phyloP scores from a whole-genome alignment of 1,139 yeast species.

The Debaryomyces udenii region DNA sequence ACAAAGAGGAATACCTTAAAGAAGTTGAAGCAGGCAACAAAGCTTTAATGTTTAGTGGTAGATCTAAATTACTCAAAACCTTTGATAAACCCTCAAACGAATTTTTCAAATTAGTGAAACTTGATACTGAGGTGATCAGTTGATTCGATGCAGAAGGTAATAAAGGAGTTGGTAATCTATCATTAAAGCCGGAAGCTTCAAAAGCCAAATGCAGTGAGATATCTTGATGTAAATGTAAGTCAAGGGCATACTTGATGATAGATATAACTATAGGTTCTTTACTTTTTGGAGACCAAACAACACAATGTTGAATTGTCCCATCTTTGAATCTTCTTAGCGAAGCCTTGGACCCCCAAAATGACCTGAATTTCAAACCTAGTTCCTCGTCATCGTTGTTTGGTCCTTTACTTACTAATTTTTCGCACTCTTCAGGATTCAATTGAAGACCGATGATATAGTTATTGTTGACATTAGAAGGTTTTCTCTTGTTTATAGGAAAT shows the following conservation, averaged over 20 bases:
- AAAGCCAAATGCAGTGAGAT: conserved; percentile 44
- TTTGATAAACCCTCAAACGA: conserved; percentile 72
- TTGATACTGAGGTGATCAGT: conserved; percentile 51
- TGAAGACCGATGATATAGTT: conserved; percentile 62
- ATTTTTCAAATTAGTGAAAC: conserved; percentile 58
- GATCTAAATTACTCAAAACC: conserved; percentile 50
- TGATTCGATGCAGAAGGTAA: conserved; percentile 58
- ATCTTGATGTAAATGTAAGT: conserved; percentile 60
- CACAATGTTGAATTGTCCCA: conserved; percentile 87
- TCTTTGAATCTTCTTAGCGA: conserved; percentile 89
- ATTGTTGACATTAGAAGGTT: conserved; percentile 41
- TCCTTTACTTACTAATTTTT: conserved; percentile 82
- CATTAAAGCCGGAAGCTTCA: conserved; percentile 47
- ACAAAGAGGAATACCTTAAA: conserved; percentile 71
- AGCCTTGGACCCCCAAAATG: conserved; percentile 88
- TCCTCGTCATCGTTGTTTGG: conserved; percentile 68
- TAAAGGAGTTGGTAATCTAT: conserved; percentile 61
- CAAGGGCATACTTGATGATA: conserved; percentile 65
- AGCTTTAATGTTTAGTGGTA: conserved; percentile 75
- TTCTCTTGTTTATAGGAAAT: conserved; percentile 60
- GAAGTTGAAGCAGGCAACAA: conserved; percentile 73
- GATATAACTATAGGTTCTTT: conserved; percentile 67
- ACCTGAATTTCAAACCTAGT: conserved; percentile 64
- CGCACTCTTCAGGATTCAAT: conserved; percentile 74
- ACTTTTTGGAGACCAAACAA: conserved; percentile 73